Evolutionary conservation across 345 rosid species (phyloP), one percentile per base, ranked within the genome.

Genomic region (Eucalyptus curtisii): DNA sequence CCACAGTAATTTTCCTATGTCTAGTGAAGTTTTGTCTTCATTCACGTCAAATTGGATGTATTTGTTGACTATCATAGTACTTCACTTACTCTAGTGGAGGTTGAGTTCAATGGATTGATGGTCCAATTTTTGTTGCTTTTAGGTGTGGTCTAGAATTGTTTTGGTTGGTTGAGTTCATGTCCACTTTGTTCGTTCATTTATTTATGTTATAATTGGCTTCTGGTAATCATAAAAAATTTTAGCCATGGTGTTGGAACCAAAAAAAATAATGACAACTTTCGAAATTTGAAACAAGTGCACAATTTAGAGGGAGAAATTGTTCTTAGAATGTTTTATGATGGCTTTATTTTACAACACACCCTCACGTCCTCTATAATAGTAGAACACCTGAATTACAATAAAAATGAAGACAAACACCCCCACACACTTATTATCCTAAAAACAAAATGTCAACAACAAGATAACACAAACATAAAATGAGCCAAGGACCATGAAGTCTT

Each of bases 181-280:
- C 30, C 12, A 24, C 61, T 55, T 55, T 55, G 61, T 24, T 55
- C 5, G 13, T 55, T 55, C 30, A 30, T 55, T 55, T 55, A 55
- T 55, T 55, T 55, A 55, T 55, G 30, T 24, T 24, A 55, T 55
- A 55, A 10, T 9, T 24, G 30, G 61, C 61, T 55, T 55, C 13
- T 55, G 1, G 13, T 55, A 55, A 55, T 55, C 2, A 1, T 10
- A 25, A 55, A 55, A 55, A 9, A 0, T 1, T 55, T 10, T 55
- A 10, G 30, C 30, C 61, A 55, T 22, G 57, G 57, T 52, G 25
- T 52, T 52, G 57, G 57, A 52, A 52, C 57, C 57, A 52, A 52
- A 52, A 52, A 3, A 10, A 52, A 52, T 3, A 52, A 52, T 19
- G 57, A 52, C 57, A 52, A 20, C 10, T 52, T 52, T 52, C 2